phyloP scores from a whole-genome alignment of 108 stramenopile genomes.

The Schizochytrium sp. region DNA sequence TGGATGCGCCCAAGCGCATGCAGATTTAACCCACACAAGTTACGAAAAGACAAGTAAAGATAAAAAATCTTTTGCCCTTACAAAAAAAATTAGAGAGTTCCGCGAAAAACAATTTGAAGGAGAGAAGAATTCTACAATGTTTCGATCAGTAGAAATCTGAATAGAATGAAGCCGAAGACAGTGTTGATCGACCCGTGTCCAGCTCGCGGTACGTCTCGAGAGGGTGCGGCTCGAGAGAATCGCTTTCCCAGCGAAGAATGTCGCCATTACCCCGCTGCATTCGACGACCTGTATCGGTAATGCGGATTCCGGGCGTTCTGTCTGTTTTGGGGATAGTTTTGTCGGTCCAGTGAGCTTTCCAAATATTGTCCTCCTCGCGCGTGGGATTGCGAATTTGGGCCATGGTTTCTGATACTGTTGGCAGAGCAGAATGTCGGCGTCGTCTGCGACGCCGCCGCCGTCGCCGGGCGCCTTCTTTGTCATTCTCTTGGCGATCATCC shows the following conservation, averaged over 20 bases:
- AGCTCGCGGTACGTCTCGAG: neutral
- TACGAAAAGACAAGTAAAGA: no score
- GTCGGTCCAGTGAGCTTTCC: conserved; percentile 11
- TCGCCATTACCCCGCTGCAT: neutral
- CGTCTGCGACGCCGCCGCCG: neutral
- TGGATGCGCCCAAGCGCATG: no score
- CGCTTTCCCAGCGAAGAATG: neutral
- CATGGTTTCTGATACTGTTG: neutral
- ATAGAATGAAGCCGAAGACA: neutral
- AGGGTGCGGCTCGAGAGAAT: neutral
- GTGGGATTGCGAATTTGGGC: neutral
- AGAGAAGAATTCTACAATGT: no score
- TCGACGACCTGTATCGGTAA: neutral
- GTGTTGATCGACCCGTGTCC: neutral
- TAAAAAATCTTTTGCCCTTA: no score
- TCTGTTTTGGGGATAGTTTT: neutral
- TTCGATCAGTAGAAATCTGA: neutral
- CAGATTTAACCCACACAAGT: no score
- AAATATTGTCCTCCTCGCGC: neutral
- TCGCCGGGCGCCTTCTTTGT: neutral
- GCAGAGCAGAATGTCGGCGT: neutral
- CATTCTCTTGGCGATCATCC: neutral
- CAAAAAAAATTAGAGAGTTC: no score
- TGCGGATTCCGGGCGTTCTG: neutral
- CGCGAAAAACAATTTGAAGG: no score